These are phyloP conservation scores for Aspergillus pseudoterreus DNA, from an alignment of 2,329 filamentous ascomycete species.

Conservation along the genomic window DNA sequence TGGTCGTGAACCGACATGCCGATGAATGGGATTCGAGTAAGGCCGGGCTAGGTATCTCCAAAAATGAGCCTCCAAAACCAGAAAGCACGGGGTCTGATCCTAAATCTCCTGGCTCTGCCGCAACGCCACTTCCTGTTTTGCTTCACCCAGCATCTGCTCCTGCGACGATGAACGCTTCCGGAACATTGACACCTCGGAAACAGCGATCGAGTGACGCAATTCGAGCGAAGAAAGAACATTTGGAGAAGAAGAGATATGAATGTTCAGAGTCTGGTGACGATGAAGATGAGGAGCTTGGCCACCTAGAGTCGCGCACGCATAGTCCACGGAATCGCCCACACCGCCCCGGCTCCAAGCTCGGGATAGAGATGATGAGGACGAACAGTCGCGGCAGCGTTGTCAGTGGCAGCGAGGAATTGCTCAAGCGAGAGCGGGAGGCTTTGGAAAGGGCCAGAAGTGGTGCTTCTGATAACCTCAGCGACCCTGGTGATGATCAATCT, in stretches of 20 bases:
- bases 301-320: conserved; percentile 47
- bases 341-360: conserved; percentile 79
- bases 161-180: conserved; percentile 53
- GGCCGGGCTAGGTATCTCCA: conserved; percentile 72
- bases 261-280: conserved; percentile 87
- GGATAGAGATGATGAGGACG: conserved; percentile 96
- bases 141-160: conserved; percentile 64
- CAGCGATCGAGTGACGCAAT: conserved; percentile 71
- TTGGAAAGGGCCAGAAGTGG: conserved; percentile 24
- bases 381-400: conserved; percentile 84
- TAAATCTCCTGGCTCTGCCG: conserved; percentile 5
- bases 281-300: conserved; percentile 85
- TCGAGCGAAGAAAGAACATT: conserved; percentile 67
- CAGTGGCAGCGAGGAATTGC: conserved; percentile 41
- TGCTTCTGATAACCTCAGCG: conserved; percentile 16
- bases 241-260: conserved; percentile 70
- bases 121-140: conserved; percentile 50
- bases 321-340: conserved; percentile 51
- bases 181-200: conserved; percentile 51
- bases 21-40: conserved; percentile 70
- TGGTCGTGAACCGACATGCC: conserved; percentile 69
- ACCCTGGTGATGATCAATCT: conserved; percentile 15
- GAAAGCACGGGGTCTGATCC: conserved; percentile 19
- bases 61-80: conserved; percentile 42
- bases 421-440: conserved; percentile 33